Conservation (phyloP, 2,329 filamentous ascomycete genomes). For the Penicillium hordei region DNA sequence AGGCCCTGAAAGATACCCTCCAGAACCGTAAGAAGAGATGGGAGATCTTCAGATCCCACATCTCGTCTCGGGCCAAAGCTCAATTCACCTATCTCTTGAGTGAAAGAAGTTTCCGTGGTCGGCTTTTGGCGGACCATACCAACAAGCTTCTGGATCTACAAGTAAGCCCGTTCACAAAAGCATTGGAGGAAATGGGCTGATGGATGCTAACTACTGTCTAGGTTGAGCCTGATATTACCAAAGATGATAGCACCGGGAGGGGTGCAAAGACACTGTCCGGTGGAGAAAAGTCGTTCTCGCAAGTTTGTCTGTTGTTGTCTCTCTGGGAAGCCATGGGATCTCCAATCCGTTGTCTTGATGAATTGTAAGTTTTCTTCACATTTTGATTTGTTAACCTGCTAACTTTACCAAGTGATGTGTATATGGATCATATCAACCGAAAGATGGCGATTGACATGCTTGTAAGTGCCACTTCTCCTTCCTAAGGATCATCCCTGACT, state of each 20-base stretch:
- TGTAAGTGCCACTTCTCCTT: slow-evolving; percentile 52
- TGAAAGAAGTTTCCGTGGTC: slow-evolving; percentile 84
- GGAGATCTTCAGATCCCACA: slow-evolving; percentile 76
- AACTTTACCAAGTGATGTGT: slow-evolving; percentile 67
- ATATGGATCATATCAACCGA: slow-evolving; percentile 97
- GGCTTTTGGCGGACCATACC: slow-evolving; percentile 74
- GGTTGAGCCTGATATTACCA: slow-evolving; percentile 68
- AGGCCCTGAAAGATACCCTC: slow-evolving; percentile 62
- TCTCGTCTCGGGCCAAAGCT: slow-evolving; percentile 79
- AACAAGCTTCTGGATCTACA: slow-evolving; percentile 73
- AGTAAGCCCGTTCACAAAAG: slow-evolving; percentile 47
- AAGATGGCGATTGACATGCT: slow-evolving; percentile 93
- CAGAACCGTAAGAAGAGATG: slow-evolving; percentile 71
- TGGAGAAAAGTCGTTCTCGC: slow-evolving; percentile 96
- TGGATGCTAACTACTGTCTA: slow-evolving; percentile 26
- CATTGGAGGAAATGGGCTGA: neutral
- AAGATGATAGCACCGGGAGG: slow-evolving; percentile 67
- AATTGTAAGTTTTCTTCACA: slow-evolving; percentile 62
- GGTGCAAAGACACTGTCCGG: slow-evolving; percentile 91
- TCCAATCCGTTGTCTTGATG: slow-evolving; percentile 89
- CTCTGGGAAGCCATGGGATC: slow-evolving; percentile 99
- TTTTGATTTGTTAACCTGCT: neutral
- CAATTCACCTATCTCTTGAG: slow-evolving; percentile 87
- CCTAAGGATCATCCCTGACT: slow-evolving; percentile 5
- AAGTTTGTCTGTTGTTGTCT: slow-evolving; percentile 85